Evolutionary conservation across 805 yeast species (phyloP).

Genomic region (Yamadazyma laniorum): DNA sequence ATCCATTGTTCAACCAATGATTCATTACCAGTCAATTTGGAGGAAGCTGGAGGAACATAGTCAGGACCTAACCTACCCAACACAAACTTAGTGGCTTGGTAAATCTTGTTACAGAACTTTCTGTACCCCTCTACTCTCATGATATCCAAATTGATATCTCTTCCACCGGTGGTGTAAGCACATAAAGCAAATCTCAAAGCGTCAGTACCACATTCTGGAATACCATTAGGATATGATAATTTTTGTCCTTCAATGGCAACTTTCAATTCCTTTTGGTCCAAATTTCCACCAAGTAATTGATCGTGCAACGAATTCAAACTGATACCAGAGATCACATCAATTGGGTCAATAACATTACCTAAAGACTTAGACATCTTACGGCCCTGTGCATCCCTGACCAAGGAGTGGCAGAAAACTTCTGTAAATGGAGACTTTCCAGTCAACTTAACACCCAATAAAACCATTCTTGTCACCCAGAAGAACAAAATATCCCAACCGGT

Average conservation of each 20-base stretch:
- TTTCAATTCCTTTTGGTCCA: slow-evolving; percentile 84
- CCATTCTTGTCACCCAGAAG: slow-evolving; percentile 99
- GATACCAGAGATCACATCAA: slow-evolving; percentile 90
- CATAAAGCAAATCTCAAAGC: slow-evolving; percentile 97
- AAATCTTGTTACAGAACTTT: slow-evolving; percentile 98
- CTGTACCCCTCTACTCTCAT: slow-evolving; percentile 98
- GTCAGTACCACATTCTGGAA: slow-evolving; percentile 99
- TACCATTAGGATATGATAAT: slow-evolving; percentile 90
- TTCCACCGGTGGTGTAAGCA: slow-evolving; percentile 98
- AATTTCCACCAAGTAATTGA: slow-evolving; percentile 75
- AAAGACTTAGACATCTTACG: slow-evolving; percentile 97
- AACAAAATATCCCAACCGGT: slow-evolving; percentile 99
- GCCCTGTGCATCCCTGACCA: slow-evolving; percentile 98
- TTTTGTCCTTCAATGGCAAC: slow-evolving; percentile 87
- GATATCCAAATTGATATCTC: slow-evolving; percentile 95
- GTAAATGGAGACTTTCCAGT: slow-evolving; percentile 90
- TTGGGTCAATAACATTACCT: slow-evolving; percentile 95
- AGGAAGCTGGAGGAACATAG: slow-evolving; percentile 73
- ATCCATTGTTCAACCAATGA: slow-evolving; percentile 97
- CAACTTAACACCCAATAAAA: slow-evolving; percentile 82
- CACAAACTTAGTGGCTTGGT: slow-evolving; percentile 97
- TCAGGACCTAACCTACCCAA: slow-evolving; percentile 88
- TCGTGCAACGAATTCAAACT: slow-evolving; percentile 75
- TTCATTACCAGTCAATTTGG: slow-evolving; percentile 70
- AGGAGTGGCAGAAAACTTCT: slow-evolving; percentile 97